A percentile compares a stretch with the other conserved stretches of the same genome.
Evolutionary conservation across 768 basidiomycete genomes (phyloP).

Genomic region (Dentipellis fragilis): DNA sequence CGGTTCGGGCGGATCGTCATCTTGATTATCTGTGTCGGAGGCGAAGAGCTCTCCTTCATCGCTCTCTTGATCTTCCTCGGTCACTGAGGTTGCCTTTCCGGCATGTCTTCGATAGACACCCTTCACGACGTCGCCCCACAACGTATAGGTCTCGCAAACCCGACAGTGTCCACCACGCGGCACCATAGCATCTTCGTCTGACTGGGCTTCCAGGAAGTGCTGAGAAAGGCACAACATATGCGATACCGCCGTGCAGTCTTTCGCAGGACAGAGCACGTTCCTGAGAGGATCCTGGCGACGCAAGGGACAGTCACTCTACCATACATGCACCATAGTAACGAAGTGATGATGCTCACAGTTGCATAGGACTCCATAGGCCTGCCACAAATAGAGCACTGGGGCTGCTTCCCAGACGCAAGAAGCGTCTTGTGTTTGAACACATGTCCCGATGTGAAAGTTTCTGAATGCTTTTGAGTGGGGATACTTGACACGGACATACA

Average conservation of each 20-base stretch:
- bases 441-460: slow-evolving; percentile 3
- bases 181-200: slow-evolving; percentile 26
- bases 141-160: slow-evolving; percentile 40
- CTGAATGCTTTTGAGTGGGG: background rate
- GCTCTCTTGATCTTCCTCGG: slow-evolving; percentile 24
- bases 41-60: slow-evolving; percentile 9
- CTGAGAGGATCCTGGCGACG: slow-evolving; percentile 37
- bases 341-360: slow-evolving; percentile 23
- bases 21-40: background rate
- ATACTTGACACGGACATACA: background rate
- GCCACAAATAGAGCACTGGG: slow-evolving; percentile 9
- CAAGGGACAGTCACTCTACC: too few relatives aligned
- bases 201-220: slow-evolving; percentile 28
- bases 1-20: background rate
- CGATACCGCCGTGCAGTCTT: slow-evolving; percentile 38
- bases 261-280: slow-evolving; percentile 42
- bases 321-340: too few relatives aligned
- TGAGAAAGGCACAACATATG: slow-evolving; percentile 50
- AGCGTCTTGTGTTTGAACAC: slow-evolving; percentile 6
- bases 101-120: slow-evolving; percentile 46
- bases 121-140: slow-evolving; percentile 64
- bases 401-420: background rate
- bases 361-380: slow-evolving; percentile 29
- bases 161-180: slow-evolving; percentile 56
- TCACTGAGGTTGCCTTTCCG: slow-evolving; percentile 22